Percentiles rank a stretch among this genome's conserved stretches.
Evolutionary conservation across 495 filamentous ascomycete species (phyloP).

Genomic region (Elasticomyces elasticus): DNA sequence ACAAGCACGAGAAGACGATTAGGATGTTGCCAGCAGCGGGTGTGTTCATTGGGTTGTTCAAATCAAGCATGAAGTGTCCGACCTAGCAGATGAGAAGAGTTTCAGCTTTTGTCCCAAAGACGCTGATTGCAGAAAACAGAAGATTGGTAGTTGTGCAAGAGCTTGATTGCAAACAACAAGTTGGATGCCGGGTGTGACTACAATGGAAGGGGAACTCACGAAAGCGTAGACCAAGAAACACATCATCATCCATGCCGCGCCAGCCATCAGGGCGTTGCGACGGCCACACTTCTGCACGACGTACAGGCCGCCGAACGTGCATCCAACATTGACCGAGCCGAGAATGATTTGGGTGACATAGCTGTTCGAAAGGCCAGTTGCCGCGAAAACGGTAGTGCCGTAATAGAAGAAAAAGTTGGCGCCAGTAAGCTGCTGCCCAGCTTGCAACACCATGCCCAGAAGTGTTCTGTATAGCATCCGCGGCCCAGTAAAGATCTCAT

Average conservation of each 20-base stretch:
- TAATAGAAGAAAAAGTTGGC: slow-evolving; percentile 51
- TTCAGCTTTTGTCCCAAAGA: too few relatives aligned
- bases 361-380: slow-evolving; percentile 24
- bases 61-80: slow-evolving; percentile 30
- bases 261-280: slow-evolving; percentile 27
- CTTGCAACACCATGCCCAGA: slow-evolving; percentile 61
- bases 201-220: too few relatives aligned
- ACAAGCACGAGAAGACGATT: slow-evolving; percentile 70
- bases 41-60: slow-evolving; percentile 20
- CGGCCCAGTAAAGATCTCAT: slow-evolving; percentile 32
- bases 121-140: too few relatives aligned
- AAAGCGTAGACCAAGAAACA: too few relatives aligned
- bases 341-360: slow-evolving; percentile 23
- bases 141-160: too few relatives aligned
- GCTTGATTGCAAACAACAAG: too few relatives aligned
- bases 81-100: too few relatives aligned
- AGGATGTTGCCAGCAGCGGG: slow-evolving; percentile 59
- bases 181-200: too few relatives aligned
- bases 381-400: slow-evolving; percentile 30
- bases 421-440: slow-evolving; percentile 55
- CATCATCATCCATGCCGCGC: slow-evolving; percentile 30
- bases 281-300: slow-evolving; percentile 33
- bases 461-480: slow-evolving; percentile 63
- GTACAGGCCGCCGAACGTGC: slow-evolving; percentile 32
- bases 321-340: slow-evolving; percentile 30